Evolutionary conservation across 148 eudicot species (phyloP).

Genomic region (Chenopodium formosanum): DNA sequence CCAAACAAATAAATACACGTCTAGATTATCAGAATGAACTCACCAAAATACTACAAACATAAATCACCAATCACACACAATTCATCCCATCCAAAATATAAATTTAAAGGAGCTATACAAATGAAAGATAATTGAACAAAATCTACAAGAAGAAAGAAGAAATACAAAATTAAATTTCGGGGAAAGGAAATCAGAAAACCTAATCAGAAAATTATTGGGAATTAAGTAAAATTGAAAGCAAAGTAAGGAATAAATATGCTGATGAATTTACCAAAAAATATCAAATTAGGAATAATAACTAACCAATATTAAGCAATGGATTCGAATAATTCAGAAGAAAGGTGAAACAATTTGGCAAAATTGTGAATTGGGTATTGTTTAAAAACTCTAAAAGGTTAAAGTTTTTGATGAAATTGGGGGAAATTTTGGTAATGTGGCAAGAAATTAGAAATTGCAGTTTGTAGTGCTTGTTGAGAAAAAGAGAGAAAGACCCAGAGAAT

Average conservation of each 20-base stretch:
- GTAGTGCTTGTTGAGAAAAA: neutral
- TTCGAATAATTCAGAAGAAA: neutral
- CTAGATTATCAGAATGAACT: neutral
- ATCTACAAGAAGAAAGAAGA: neutral
- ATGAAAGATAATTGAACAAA: neutral
- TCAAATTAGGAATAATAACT: neutral
- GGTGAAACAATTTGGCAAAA: neutral
- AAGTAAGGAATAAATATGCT: neutral
- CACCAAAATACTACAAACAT: neutral
- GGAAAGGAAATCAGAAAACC: neutral
- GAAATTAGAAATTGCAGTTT: neutral
- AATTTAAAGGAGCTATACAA: neutral
- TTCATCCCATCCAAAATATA: too few relatives aligned
- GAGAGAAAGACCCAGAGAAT: neutral
- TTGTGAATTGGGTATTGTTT: neutral
- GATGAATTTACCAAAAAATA: neutral
- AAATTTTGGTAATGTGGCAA: neutral
- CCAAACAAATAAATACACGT: neutral
- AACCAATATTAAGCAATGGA: neutral
- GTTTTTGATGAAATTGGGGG: neutral
- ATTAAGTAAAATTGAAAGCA: neutral
- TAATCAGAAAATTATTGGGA: neutral
- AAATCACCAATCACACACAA: neutral
- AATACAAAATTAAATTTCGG: neutral
- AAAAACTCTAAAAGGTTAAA: neutral